Evolutionary conservation across 768 basidiomycete species (phyloP), one percentile per base, ranked within the genome.

Genomic region (Leccinum pellstonianum): DNA sequence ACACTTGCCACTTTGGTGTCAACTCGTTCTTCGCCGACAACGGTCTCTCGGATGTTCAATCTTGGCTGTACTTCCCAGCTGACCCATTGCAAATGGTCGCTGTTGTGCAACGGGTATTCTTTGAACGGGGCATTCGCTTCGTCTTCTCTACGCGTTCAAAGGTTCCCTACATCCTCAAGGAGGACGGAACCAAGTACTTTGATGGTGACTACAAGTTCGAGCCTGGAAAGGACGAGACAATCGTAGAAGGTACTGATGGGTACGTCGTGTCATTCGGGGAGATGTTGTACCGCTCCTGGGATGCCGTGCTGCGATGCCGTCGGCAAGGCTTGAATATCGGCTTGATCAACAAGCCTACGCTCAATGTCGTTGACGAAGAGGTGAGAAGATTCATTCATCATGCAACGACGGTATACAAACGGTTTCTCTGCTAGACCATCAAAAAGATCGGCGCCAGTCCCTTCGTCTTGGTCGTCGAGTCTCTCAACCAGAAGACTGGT

Each of bases 11-110:
- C 72, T 86, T 86, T 65, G 88, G 91, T 61, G 69, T 95, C 75
- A 95, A 94, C 81, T 86, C 85, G 59, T 81, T 95, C 78, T 94
- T 92, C 68, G 90, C 88, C 1, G 93, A 95, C 75, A 93, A 94
- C 70, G 91, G 91, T 29, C 87, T 94, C 54, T 80, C 84, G 5
- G 93, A 95, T 69, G 83, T 85, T 9, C 83, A 90, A 51, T 87
- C 91, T 8, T 86, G 79, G 77, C 78, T 95, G 31, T 95, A 94
- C 77, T 94, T 94, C 87, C 91, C 93, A 21, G 93, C 91, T 4
- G 92, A 95, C 67, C 76, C 88, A 4, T 73, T 83, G 41, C 91
- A 94, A 72, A 94, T 94, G 91, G 70, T 81, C 51, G 88, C 89
- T 33, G 75, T 93, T 68, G 79, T 95, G 66, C 75, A 87, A 64